Evolutionary conservation across 306 rosid species (phyloP), one percentile per base, ranked within the genome.

Genomic region (Acacia crassicarpa): DNA sequence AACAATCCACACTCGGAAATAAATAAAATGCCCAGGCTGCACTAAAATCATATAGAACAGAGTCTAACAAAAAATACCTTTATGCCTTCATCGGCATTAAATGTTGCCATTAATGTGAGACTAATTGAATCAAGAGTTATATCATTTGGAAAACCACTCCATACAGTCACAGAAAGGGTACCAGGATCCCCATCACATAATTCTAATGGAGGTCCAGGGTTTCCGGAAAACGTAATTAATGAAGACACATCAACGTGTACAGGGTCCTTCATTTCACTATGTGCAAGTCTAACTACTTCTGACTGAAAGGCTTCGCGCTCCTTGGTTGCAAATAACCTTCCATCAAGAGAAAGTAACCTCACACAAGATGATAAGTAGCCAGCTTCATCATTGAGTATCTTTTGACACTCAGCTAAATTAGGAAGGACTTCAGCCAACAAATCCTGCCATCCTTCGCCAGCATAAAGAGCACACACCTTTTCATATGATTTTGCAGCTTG

Each of bases 141-240:
- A 81, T 93, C 98, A 84, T 89, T 98, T 11, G 98, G 97, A 92
- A 93, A 95, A 84, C 99, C 99, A 84, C 99, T 95, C 93, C 97
- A 95, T 61, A 95, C 84, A 63, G 93, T 91, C 45, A 95, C 97
- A 19, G 94, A 92, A 66, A 95, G 93, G 85, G 80, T 81, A 78
- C 99, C 98, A 15, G 99, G 93, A 86, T 95, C 99, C 80, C 88
- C 90, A 84, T 95, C 94, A 46, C 99, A 95, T 77, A 95, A 85
- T 89, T 93, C 98, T 83, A 95, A 75, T 58, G 98, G 97, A 69
- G 97, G 97, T 76, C 99, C 99, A 38, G 96, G 92, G 85, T 91
- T 93, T 59, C 98, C 98, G 70, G 99, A 95, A 87, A 95, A 95
- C 58, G 97, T 93, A 86, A 95, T 89, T 84, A 95, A 89, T 41